Base-by-base conservation (phyloP, 768 basidiomycete species). In the Cystofilobasidium macerans region DNA sequence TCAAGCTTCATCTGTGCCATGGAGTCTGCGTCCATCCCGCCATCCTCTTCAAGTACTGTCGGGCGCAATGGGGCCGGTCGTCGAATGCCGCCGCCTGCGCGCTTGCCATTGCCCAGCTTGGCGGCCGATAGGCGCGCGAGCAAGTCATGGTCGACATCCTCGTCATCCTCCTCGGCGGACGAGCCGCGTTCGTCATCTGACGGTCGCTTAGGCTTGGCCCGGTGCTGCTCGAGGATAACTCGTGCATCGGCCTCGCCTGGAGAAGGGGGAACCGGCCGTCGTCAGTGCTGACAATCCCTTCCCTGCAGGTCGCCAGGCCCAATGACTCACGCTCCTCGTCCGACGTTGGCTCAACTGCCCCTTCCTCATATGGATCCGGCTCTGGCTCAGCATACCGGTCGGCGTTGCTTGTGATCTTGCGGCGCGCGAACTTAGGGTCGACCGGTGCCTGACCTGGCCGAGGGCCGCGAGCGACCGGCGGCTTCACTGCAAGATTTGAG, bases 301-400 rank as follows among this genome's bases (percentile, higher is more conserved):
- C n/a, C n/a, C n/a, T n/a, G n/a, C n/a, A 47, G 45, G 12, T 22
- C 20, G 28, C 24, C 18, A 5, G 48, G 4, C 7, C 14, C 28
- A 22, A 16, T 3, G 38, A 42, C 58, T 6, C 16, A 60, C 58
- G 38, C 24, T 60, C 58, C 7, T 60, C 58, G 7, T 60, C 58
- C 24, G 58, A 60, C 35, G 58, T 60, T 5, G 58, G 36, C 58
- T 60, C 58, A 12, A 60, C 58, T 5, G 51, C 28, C 6, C 51
- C 51, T 14, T 60, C 58, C 18, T 38, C 58, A 24, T 60, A 60
- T 24, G 58, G 58, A 24, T 60, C 58, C 11, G 38, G 35, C 43
- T 60, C 58, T 7, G 58, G 58, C 38, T 60, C 58, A 22, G 33
- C 58, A 22, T 60, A 60, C 30, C 58, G 58, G 38, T 60, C 58